Conservation (phyloP, 441 rosid species). For the Lagerstroemia fauriei region DNA sequence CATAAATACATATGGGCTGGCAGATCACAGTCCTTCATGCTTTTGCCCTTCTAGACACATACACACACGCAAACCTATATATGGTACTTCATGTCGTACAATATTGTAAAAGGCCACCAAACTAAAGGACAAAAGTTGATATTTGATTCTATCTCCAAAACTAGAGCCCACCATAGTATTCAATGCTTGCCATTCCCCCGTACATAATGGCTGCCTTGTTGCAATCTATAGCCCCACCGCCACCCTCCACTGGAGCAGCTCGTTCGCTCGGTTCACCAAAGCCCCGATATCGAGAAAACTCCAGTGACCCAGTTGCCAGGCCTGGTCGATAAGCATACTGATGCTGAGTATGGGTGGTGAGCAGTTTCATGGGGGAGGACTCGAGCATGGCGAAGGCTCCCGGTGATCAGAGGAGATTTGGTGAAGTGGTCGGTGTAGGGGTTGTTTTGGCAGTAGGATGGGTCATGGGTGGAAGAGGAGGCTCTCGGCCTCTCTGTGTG, state of each 20-base stretch:
- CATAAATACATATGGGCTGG: neutral
- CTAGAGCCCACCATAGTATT: conserved; percentile 2
- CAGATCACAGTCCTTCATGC: too few relatives aligned
- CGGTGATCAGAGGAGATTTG: neutral
- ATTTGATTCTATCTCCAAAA: neutral
- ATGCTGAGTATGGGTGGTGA: neutral
- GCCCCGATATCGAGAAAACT: neutral
- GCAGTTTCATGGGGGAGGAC: neutral
- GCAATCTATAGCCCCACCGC: neutral
- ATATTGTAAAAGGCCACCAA: too few relatives aligned
- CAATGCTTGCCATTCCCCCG: neutral
- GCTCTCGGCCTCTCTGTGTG: neutral
- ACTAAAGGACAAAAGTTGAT: neutral
- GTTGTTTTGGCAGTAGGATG: neutral
- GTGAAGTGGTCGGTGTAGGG: neutral
- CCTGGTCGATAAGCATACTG: neutral
- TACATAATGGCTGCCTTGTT: conserved; percentile 3
- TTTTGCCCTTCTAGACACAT: neutral
- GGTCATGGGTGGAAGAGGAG: neutral
- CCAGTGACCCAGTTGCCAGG: neutral
- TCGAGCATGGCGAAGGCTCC: neutral
- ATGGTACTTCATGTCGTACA: neutral
- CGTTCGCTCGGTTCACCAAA: neutral
- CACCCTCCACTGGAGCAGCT: neutral
- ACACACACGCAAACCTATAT: too few relatives aligned